phyloP scores from a whole-genome alignment of 495 filamentous ascomycete genomes.

The Neurospora tetrasperma region DNA sequence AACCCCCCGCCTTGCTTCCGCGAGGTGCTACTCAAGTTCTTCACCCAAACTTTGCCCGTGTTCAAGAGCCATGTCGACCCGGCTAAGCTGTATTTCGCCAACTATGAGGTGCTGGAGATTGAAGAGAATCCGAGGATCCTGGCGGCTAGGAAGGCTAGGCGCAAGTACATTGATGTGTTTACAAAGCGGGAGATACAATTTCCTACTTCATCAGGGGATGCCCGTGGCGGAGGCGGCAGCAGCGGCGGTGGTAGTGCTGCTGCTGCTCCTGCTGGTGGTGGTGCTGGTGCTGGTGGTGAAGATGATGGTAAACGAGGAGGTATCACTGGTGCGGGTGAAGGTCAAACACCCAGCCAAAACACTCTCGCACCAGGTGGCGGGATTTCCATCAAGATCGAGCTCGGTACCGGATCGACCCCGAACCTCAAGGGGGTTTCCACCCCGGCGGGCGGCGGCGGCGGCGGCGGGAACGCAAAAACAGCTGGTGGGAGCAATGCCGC shows the following conservation, averaged over 20 bases:
- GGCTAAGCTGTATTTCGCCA: slow-evolving; percentile 39
- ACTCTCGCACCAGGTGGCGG: background rate
- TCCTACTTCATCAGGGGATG: background rate
- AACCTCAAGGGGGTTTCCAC: background rate
- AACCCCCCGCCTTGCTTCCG: slow-evolving; percentile 38
- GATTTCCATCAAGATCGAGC: background rate
- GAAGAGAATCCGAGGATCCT: slow-evolving; percentile 27
- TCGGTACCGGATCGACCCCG: background rate
- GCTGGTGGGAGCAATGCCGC: background rate
- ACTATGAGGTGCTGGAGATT: slow-evolving; percentile 39
- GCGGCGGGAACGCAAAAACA: background rate
- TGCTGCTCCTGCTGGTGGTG: slow-evolving; percentile 2
- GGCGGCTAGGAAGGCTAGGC: slow-evolving; percentile 11
- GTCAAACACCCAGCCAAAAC: background rate
- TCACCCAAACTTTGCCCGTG: slow-evolving; percentile 28
- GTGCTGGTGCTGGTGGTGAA: background rate
- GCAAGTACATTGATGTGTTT: slow-evolving; percentile 33
- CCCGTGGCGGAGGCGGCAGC: background rate
- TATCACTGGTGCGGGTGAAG: background rate
- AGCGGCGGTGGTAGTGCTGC: background rate
- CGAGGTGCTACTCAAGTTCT: slow-evolving; percentile 37
- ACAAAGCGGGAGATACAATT: slow-evolving; percentile 13
- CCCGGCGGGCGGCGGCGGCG: background rate
- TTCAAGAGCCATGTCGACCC: slow-evolving; percentile 33
- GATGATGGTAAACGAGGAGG: background rate